These are phyloP conservation scores for Prunus armeniaca DNA, from an alignment of 306 rosid genomes.

Conservation along the genomic window DNA sequence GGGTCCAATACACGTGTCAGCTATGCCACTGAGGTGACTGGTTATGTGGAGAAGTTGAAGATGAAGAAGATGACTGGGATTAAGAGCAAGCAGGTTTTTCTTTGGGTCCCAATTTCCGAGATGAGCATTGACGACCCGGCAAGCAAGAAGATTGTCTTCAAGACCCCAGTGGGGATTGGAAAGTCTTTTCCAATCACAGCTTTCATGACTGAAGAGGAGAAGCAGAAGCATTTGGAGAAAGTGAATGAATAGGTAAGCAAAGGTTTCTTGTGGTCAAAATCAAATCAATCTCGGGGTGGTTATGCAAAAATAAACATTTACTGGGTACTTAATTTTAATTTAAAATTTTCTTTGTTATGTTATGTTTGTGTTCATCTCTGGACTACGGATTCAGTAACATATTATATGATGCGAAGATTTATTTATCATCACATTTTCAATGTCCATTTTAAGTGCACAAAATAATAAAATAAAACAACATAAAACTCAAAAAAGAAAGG, in stretches of 20 bases:
- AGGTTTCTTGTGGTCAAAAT: no score
- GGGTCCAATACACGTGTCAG: slow-evolving; percentile 48
- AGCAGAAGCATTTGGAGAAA: slow-evolving; percentile 39
- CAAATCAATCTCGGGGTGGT: no score
- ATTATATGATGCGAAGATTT: no score
- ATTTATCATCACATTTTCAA: no score
- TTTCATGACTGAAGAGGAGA: slow-evolving; percentile 61
- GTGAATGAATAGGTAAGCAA: neutral
- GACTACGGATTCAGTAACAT: no score
- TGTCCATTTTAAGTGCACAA: no score
- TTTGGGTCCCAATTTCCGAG: slow-evolving; percentile 74
- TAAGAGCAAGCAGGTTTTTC: slow-evolving; percentile 65
- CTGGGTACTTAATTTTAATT: no score
- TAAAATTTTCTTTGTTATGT: no score
- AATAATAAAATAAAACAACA: no score
- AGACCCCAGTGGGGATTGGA: slow-evolving; percentile 72
- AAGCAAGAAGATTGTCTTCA: slow-evolving; percentile 46
- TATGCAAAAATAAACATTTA: no score
- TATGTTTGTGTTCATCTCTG: no score
- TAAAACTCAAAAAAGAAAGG: no score
- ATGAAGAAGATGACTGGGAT: slow-evolving; percentile 85
- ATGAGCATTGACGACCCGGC: slow-evolving; percentile 59
- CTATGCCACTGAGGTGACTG: slow-evolving; percentile 70
- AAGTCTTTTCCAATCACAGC: slow-evolving; percentile 60
- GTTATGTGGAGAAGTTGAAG: slow-evolving; percentile 61